Percentiles rank a stretch among this genome's conserved stretches.
These are phyloP conservation scores for Plicaturopsis crispa DNA, from an alignment of 768 basidiomycete species.

Conservation along the genomic window DNA sequence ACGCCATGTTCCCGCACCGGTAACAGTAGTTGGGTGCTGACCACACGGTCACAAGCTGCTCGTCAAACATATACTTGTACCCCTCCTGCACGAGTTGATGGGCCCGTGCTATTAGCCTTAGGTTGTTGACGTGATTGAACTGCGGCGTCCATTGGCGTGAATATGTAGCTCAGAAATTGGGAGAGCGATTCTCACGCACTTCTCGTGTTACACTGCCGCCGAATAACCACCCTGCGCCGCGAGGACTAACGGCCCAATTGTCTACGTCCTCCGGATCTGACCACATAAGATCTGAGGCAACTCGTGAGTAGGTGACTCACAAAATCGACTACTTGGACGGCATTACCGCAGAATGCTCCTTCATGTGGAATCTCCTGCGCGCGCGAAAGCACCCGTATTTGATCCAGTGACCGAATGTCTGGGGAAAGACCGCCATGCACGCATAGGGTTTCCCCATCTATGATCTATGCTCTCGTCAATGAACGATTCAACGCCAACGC, in stretches of 20 bases:
- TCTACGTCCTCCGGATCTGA: slow-evolving; percentile 93
- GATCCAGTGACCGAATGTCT: slow-evolving; percentile 91
- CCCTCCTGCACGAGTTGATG: slow-evolving; percentile 97
- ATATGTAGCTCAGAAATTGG: neutral
- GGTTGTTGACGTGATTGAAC: slow-evolving; percentile 91
- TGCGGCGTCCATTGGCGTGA: slow-evolving; percentile 18
- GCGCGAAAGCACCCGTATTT: slow-evolving; percentile 85
- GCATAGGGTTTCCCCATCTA: slow-evolving; percentile 87
- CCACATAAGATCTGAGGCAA: slow-evolving; percentile 85
- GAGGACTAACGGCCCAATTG: slow-evolving; percentile 94
- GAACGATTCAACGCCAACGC: too few relatives aligned
- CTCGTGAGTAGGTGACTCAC: neutral
- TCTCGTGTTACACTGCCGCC: slow-evolving; percentile 81
- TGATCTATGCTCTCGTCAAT: too few relatives aligned
- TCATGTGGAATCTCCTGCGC: slow-evolving; percentile 99
- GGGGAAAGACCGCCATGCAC: slow-evolving; percentile 96
- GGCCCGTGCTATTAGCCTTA: slow-evolving; percentile 85
- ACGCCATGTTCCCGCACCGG: slow-evolving; percentile 84
- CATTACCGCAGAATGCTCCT: slow-evolving; percentile 95
- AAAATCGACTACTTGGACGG: neutral
- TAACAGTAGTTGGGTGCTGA: slow-evolving; percentile 86
- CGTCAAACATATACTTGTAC: slow-evolving; percentile 96
- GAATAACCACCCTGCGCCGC: slow-evolving; percentile 95
- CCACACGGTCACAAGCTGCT: slow-evolving; percentile 89
- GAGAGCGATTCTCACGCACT: slow-evolving; percentile 33